These are phyloP conservation scores for Syncephalastrum racemosum DNA, from an alignment of 371 early-diverging fungal genomes.

Conservation along the genomic window DNA sequence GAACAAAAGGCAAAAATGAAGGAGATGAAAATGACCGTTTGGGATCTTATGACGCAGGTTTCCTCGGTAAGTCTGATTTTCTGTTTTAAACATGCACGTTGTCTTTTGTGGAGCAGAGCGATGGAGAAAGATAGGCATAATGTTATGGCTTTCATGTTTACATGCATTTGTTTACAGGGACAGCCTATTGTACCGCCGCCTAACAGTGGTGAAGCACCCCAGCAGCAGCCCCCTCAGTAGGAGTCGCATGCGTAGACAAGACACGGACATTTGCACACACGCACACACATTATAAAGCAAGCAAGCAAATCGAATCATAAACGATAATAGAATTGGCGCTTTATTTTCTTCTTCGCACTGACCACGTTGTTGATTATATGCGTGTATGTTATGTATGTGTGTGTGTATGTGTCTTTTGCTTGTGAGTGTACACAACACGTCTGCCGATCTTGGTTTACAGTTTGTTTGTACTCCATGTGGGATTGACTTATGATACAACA, in stretches of 20 bases:
- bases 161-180: conserved; percentile 10
- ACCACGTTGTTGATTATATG: background rate
- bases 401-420: no score
- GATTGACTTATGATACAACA: no score
- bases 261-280: background rate
- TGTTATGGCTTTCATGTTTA: background rate
- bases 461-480: no score
- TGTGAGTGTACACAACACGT: no score
- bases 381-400: no score
- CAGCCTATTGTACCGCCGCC: conserved; percentile 23
- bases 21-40: conserved; percentile 73
- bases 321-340: background rate
- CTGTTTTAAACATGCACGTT: no score
- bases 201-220: conserved; percentile 5
- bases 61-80: conserved; percentile 33
- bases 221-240: conserved; percentile 12
- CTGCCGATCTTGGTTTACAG: no score
- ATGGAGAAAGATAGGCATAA: no score
- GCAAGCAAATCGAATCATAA: background rate
- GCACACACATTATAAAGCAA: background rate
- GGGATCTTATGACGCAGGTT: conserved; percentile 64
- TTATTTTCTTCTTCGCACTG: conserved; percentile 7
- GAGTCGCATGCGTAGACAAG: background rate
- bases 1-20: conserved; percentile 54
- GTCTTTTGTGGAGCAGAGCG: background rate